Conservation (phyloP, 1,284 basidiomycete species). For the Heterobasidion occidentale region DNA sequence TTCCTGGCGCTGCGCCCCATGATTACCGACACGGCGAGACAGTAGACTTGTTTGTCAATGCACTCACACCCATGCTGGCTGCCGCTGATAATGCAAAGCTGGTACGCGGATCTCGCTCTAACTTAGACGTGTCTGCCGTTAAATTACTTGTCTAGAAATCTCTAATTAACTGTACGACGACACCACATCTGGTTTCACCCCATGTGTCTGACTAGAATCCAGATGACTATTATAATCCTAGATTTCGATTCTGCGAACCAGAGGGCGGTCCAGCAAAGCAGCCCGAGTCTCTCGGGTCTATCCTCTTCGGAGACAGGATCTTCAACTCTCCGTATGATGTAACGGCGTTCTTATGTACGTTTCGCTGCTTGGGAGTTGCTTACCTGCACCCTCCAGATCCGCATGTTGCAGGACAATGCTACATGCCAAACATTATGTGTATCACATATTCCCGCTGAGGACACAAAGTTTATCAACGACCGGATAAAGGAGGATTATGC, state of each 20-base stretch:
- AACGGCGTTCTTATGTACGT: slow-evolving; percentile 1
- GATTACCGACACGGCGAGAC: slow-evolving; percentile 66
- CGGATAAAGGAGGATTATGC: slow-evolving; percentile 92
- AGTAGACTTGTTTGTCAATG: slow-evolving; percentile 80
- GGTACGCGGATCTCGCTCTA: slow-evolving; percentile 33
- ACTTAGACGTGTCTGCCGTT: neutral
- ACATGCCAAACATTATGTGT: slow-evolving; percentile 78
- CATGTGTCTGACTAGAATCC: neutral
- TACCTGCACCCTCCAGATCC: slow-evolving; percentile 39
- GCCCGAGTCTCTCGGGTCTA: slow-evolving; percentile 87
- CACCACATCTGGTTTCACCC: neutral
- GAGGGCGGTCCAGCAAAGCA: slow-evolving; percentile 70
- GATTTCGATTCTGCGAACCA: slow-evolving; percentile 85
- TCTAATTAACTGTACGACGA: slow-evolving; percentile 17
- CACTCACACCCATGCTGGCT: slow-evolving; percentile 78
- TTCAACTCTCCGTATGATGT: slow-evolving; percentile 87
- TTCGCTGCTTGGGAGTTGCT: slow-evolving; percentile 4
- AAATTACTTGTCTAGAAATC: slow-evolving; percentile 11
- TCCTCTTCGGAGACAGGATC: slow-evolving; percentile 94
- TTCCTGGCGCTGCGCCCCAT: slow-evolving; percentile 75
- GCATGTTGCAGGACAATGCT: slow-evolving; percentile 66
- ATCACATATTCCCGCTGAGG: slow-evolving; percentile 51
- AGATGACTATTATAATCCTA: slow-evolving; percentile 86
- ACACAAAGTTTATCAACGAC: slow-evolving; percentile 86
- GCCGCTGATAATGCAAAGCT: slow-evolving; percentile 70